Evolutionary conservation across 805 yeast species (phyloP).

Genomic region (Aciculoconidium aculeatum): DNA sequence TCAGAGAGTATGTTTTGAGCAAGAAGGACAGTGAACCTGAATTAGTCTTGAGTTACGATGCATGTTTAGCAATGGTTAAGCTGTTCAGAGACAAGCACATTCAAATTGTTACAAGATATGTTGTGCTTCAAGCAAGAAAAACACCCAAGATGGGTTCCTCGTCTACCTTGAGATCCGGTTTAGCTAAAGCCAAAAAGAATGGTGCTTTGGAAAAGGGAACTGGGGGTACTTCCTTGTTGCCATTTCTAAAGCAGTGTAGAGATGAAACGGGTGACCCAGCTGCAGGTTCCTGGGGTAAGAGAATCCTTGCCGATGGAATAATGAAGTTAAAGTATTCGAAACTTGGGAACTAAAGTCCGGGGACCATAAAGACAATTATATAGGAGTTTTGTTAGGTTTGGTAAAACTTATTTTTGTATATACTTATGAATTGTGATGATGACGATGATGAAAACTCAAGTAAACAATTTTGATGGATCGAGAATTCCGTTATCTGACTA

Average conservation of each 20-base stretch:
- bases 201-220: constrained; percentile 70
- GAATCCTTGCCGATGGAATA: constrained; percentile 55
- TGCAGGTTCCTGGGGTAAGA: constrained; percentile 87
- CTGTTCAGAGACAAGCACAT: constrained; percentile 89
- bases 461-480: too few species aligned
- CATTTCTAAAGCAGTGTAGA: constrained; percentile 90
- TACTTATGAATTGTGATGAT: too few species aligned
- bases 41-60: constrained; percentile 71
- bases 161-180: constrained; percentile 60
- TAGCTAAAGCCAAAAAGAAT: constrained; percentile 45
- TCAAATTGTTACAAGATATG: constrained; percentile 84
- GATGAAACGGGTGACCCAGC: constrained; percentile 95
- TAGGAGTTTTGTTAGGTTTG: too few species aligned
- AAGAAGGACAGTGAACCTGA: constrained; percentile 41
- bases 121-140: constrained; percentile 70
- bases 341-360: too few species aligned
- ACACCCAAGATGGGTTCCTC: constrained; percentile 47
- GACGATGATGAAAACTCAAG: too few species aligned
- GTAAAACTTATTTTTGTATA: too few species aligned
- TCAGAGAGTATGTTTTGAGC: constrained; percentile 58
- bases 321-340: constrained; percentile 36
- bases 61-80: constrained; percentile 83
- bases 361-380: too few species aligned
- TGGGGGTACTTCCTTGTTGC: constrained; percentile 89
- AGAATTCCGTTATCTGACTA: too few species aligned